A percentile compares a stretch with the other conserved stretches of the same genome.
phyloP scores from a whole-genome alignment of 1,284 basidiomycete genomes.

The Irpex sp. region DNA sequence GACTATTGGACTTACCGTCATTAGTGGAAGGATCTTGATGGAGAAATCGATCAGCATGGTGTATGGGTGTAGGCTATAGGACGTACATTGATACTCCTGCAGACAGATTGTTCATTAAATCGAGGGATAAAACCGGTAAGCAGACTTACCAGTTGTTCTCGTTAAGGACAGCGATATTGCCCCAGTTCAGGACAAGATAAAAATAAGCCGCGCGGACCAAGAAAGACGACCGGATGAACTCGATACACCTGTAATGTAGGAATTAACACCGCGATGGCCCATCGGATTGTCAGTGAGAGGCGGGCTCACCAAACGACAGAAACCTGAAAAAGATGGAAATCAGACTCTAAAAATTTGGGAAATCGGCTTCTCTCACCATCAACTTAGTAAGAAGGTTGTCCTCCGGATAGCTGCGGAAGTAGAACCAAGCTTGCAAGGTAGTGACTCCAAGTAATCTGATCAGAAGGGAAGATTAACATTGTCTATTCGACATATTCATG shows the following conservation, averaged over 20 bases:
- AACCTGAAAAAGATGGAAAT: not conserved
- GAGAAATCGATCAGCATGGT: no score
- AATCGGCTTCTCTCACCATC: not conserved
- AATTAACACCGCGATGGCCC: not conserved
- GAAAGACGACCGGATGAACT: not conserved
- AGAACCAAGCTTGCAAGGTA: not conserved
- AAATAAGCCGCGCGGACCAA: not conserved
- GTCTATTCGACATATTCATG: no score
- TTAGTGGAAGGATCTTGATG: no score
- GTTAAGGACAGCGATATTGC: not conserved
- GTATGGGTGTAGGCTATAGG: no score
- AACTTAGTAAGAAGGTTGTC: not conserved
- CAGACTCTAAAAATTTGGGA: not conserved
- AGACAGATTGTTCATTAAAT: no score
- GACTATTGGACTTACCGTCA: no score
- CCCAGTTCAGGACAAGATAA: not conserved
- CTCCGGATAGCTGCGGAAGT: not conserved
- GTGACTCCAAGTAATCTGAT: not conserved
- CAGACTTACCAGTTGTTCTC: no score
- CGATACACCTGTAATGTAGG: not conserved
- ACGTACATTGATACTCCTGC: no score
- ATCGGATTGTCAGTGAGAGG: not conserved
- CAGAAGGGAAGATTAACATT: no score
- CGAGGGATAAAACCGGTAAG: no score
- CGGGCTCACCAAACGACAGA: not conserved